Conservation (phyloP, 2,329 filamentous ascomycete species). For the Aureobasidium sp. region DNA sequence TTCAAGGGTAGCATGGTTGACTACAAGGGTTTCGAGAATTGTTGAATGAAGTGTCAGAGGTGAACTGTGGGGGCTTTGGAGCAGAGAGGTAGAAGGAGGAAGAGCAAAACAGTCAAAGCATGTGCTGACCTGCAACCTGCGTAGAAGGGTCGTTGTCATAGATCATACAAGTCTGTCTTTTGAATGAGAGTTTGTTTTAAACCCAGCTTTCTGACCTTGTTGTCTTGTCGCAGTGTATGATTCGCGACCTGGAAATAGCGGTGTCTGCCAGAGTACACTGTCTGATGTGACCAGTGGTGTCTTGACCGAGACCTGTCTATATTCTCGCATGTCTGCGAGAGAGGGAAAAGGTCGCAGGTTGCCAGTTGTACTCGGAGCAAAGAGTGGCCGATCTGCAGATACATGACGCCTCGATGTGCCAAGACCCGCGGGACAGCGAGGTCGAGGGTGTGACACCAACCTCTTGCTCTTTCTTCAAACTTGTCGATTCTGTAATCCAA, state of each 20-base stretch:
- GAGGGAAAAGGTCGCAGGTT: not conserved
- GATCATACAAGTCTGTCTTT: not conserved
- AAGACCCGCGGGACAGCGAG: not conserved
- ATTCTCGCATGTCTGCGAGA: not conserved
- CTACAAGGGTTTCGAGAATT: not conserved
- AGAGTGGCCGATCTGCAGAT: not conserved
- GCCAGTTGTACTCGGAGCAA: not conserved
- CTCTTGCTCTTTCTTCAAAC: not conserved
- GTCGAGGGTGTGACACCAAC: not conserved
- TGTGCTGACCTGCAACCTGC: not conserved
- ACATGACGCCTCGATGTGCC: slow-evolving; percentile 7
- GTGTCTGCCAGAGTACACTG: too few relatives aligned
- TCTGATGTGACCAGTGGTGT: too few relatives aligned
- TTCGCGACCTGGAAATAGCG: too few relatives aligned
- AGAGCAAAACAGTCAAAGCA: not conserved
- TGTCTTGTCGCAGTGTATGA: not conserved
- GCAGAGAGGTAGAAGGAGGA: not conserved
- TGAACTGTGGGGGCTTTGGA: not conserved
- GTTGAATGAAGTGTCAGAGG: not conserved
- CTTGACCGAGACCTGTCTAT: not conserved
- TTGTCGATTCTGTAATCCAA: too few relatives aligned
- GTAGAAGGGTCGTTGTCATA: not conserved
- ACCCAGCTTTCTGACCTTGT: not conserved
- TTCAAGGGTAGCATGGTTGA: not conserved
- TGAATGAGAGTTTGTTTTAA: not conserved